Evolutionary conservation across 495 filamentous ascomycete species (phyloP), one percentile per base, ranked within the genome.

Genomic region (Talaromyces trachyspermus): DNA sequence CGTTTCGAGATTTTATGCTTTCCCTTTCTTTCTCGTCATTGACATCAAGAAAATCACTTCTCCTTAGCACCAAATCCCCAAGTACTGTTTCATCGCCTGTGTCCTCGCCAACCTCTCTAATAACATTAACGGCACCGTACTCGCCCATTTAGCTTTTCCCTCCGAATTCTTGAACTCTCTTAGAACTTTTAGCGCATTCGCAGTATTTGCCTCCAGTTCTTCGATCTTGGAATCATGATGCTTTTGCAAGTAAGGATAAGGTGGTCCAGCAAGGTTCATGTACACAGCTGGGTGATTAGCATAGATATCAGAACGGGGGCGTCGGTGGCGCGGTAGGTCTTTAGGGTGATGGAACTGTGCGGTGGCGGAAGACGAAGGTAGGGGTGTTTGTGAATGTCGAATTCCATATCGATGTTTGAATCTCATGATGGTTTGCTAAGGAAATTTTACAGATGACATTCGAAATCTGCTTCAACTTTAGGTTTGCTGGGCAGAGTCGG

Each of bases 271-370:
- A 18, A 38, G 35, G 17, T 38, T 38, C 17, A 11, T 38, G 17
- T 38, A 38, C 35, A 38, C 35, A 11, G 35, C 35, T 38, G 35
- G 35, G 17, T 38, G 35, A 18, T 38, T 38, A 38, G 35, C 35
- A 38, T 38, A 6, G 35, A 38, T 38, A 38, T 38, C 6, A 38
- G 9, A 6, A 18, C 14, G 6, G 35, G 35, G 5, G 35, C 35
- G 35, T 38, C 35, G 14, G 35, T 11, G 17, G 35, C 10, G 10
- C 35, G 35, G 35, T 38, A 38, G 17, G 17, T 38, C 5, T 38
- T 38, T 18, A 38, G 6, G 17, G 35, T 38, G 9, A 38, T 18
- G 10, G 35, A 38, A n/a, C 6, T 38, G 17, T 38, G 35, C 6
- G 35, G 35, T 38, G 35, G 17, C 10, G 35, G 35, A 38, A 38